A percentile compares a stretch with the other conserved stretches of the same genome.
Evolutionary conservation across 108 stramenopile species (phyloP).

Genomic region (Fistulifera pelliculosa): DNA sequence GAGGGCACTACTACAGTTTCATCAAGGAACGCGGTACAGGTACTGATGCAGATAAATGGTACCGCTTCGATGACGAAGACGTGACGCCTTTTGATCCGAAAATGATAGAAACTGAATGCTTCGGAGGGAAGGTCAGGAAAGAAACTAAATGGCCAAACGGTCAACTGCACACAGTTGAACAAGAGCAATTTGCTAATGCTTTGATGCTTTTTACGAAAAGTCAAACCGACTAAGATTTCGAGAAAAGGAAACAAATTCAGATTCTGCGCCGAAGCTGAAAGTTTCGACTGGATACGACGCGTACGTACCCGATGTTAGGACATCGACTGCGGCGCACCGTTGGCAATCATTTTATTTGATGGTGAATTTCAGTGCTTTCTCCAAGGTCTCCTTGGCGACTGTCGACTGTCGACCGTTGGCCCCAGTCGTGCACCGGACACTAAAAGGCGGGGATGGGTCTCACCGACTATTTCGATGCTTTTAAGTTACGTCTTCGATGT

Average conservation of each 20-base stretch:
- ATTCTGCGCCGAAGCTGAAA: conserved; percentile 2
- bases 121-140: conserved; percentile 91
- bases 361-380: conserved; percentile 84
- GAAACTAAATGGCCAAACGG: conserved; percentile 88
- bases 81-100: conserved; percentile 90
- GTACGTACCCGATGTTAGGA: conserved; percentile 73
- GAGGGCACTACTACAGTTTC: conserved; percentile 97
- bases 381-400: conserved; percentile 54
- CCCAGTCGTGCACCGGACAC: not conserved
- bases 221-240: conserved; percentile 52
- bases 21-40: conserved; percentile 74
- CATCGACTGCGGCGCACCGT: conserved; percentile 53
- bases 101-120: conserved; percentile 85
- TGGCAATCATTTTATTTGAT: conserved; percentile 83
- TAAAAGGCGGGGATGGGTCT: conserved; percentile 7
- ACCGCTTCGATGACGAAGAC: conserved; percentile 96
- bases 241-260: conserved; percentile 12
- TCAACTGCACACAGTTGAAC: conserved; percentile 82
- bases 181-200: conserved; percentile 93
- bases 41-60: conserved; percentile 69
- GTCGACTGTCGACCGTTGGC: conserved; percentile 15
- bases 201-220: conserved; percentile 98
- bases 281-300: conserved; percentile 64
- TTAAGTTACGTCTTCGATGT: conserved; percentile 69
- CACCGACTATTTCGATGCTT: conserved; percentile 42